A percentile compares a stretch with the other conserved stretches of the same genome.
These are phyloP conservation scores for Haplosporangium sp. DNA, from an alignment of 371 early-diverging fungal genomes.

Conservation along the genomic window DNA sequence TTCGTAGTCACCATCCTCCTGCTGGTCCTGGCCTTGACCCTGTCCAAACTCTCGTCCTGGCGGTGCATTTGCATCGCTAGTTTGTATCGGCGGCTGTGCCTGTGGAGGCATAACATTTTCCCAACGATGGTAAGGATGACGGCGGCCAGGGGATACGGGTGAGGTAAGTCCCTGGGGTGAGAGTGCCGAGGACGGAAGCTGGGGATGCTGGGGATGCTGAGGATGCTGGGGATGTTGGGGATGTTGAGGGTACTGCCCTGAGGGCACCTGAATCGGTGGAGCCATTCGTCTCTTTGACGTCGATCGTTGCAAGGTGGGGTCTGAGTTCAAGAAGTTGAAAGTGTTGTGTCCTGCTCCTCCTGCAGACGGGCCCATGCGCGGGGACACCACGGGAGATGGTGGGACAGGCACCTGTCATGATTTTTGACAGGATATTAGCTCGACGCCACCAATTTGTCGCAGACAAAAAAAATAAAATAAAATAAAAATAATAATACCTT, in stretches of 20 bases:
- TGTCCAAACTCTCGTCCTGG: conserved; percentile 27
- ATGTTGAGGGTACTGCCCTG: conserved; percentile 7
- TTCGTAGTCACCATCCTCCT: conserved; percentile 51
- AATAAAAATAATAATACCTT: conserved; percentile 22
- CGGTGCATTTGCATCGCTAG: conserved; percentile 5
- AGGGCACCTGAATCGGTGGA: conserved; percentile 31
- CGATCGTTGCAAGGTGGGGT: conserved; percentile 45
- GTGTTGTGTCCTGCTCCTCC: conserved; percentile 12
- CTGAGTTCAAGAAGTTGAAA: conserved; percentile 50
- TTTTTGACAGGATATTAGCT: neutral
- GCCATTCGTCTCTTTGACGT: conserved; percentile 33
- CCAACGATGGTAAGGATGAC: conserved; percentile 41
- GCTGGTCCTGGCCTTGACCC: conserved; percentile 50
- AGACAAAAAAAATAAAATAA: neutral
- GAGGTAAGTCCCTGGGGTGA: conserved; percentile 33
- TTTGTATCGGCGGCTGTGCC: neutral
- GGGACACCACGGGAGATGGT: conserved; percentile 42
- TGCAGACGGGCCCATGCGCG: conserved; percentile 32
- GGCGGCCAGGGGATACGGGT: conserved; percentile 42
- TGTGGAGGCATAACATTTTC: conserved; percentile 28
- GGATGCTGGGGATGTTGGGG: conserved; percentile 8
- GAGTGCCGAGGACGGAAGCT: conserved; percentile 7
- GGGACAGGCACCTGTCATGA: conserved; percentile 35
- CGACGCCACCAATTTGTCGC: too few species aligned
- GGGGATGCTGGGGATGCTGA: conserved; percentile 2